phyloP scores from a whole-genome alignment of 1,284 basidiomycete genomes.

The Pseudozyma flocculosa region DNA sequence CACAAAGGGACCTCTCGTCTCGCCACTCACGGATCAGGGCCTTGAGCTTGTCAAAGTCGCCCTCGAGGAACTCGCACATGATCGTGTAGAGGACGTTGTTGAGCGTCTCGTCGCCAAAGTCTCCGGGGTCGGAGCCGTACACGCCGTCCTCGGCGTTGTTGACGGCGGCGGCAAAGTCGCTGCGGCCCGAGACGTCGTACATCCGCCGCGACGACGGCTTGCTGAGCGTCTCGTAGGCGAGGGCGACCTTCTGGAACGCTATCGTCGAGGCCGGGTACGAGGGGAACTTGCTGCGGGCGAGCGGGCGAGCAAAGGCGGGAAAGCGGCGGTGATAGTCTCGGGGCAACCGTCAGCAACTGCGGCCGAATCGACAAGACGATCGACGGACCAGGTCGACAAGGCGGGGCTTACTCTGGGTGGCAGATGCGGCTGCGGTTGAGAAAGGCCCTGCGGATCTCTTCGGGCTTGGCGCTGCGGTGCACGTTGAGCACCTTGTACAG shows the following conservation, averaged over 20 bases:
- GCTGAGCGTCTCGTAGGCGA: conserved; percentile 77
- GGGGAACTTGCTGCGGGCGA: conserved; percentile 70
- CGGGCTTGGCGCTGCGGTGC: conserved; percentile 63
- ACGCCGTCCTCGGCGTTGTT: conserved; percentile 14
- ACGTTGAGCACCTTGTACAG: conserved; percentile 75
- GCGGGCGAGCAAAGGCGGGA: not conserved
- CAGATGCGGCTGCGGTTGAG: conserved; percentile 72
- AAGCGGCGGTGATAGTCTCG: not conserved
- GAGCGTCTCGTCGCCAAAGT: conserved; percentile 69
- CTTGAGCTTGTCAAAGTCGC: conserved; percentile 76
- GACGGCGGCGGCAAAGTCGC: conserved; percentile 32
- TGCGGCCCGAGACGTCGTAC: conserved; percentile 66
- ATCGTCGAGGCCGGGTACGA: conserved; percentile 70
- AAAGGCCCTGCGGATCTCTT: conserved; percentile 75
- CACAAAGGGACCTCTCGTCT: too few species aligned
- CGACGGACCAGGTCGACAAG: too few species aligned
- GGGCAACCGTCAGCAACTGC: conserved; percentile 1
- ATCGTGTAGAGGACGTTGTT: conserved; percentile 71
- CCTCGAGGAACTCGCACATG: conserved; percentile 77
- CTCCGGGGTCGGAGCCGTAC: not conserved
- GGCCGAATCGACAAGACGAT: too few species aligned
- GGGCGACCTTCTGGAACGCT: conserved; percentile 80
- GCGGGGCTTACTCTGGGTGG: conserved; percentile 83
- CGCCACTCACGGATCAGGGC: conserved; percentile 68
- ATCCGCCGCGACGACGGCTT: conserved; percentile 69